A percentile compares a stretch with the other conserved stretches of the same genome.
Conservation (phyloP, 2,329 filamentous ascomycete genomes). For the Diaporthe capsici region DNA sequence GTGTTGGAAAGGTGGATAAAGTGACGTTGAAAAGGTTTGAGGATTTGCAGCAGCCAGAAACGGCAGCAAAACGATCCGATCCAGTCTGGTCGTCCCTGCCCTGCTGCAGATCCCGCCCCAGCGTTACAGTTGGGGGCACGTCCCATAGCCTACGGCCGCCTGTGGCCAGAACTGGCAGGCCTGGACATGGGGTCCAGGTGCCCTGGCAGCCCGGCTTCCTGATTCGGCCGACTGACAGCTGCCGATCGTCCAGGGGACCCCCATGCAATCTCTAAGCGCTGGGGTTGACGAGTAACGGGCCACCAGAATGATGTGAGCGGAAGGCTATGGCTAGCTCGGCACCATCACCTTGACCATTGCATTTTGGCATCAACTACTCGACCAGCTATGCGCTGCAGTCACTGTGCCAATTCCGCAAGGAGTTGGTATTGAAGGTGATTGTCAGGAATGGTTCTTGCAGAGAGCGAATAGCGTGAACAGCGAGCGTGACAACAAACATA, state of each 20-base stretch:
- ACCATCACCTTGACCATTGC: background rate
- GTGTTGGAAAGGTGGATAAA: conserved; percentile 1
- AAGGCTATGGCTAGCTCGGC: background rate
- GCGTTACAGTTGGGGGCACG: conserved; percentile 7
- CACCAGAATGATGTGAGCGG: background rate
- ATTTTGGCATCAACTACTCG: background rate
- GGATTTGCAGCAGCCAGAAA: conserved; percentile 23
- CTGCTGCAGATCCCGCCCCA: conserved; percentile 22
- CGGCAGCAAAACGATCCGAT: conserved; percentile 31
- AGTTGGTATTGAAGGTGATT: background rate
- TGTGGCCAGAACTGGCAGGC: conserved; percentile 16
- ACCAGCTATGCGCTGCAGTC: background rate
- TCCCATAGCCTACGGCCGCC: conserved; percentile 6
- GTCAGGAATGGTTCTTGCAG: background rate
- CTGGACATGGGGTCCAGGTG: background rate
- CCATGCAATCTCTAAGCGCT: conserved; percentile 31
- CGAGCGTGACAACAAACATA: too few relatives aligned
- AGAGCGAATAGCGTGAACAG: background rate
- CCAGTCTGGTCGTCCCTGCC: conserved; percentile 9
- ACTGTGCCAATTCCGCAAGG: background rate
- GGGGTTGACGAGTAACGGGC: conserved; percentile 5
- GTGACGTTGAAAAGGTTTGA: conserved; percentile 28
- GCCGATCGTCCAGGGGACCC: background rate
- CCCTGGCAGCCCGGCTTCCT: conserved; percentile 1
- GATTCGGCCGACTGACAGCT: conserved; percentile 18